These are phyloP conservation scores for Vitis hybrid DNA, from an alignment of 177 flowering plant species.

Conservation along the genomic window DNA sequence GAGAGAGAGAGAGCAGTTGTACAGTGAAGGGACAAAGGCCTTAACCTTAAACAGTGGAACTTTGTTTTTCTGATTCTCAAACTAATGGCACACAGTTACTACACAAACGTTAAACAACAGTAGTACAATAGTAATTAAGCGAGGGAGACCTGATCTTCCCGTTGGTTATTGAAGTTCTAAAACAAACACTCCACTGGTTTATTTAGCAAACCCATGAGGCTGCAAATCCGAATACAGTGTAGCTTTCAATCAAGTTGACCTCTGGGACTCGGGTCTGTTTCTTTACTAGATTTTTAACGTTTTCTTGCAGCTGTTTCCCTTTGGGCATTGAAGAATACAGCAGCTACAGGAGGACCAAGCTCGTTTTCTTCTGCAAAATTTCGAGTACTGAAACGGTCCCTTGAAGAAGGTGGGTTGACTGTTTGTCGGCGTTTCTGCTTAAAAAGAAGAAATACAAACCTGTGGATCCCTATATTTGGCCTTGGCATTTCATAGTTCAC, in stretches of 20 bases:
- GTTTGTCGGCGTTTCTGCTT: slow-evolving; percentile 59
- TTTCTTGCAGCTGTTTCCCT: slow-evolving; percentile 84
- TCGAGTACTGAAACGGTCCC: slow-evolving; percentile 62
- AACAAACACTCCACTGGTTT: background rate
- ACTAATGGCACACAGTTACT: no score
- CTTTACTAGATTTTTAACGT: slow-evolving; percentile 30
- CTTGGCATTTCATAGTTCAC: slow-evolving; percentile 71
- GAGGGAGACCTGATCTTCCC: no score
- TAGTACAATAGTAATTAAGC: no score
- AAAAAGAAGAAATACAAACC: slow-evolving; percentile 74
- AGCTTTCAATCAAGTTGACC: no score
- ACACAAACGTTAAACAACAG: no score
- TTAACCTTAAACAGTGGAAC: no score
- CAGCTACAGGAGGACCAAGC: slow-evolving; percentile 78
- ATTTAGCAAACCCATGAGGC: background rate
- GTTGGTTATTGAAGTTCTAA: no score
- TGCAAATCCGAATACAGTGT: background rate
- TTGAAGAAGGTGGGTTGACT: slow-evolving; percentile 34
- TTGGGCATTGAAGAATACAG: slow-evolving; percentile 78
- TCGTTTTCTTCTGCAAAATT: slow-evolving; percentile 57
- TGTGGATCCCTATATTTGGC: slow-evolving; percentile 88
- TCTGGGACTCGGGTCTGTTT: background rate
- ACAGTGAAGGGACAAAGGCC: no score
- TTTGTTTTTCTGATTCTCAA: no score
- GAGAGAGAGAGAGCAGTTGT: no score